phyloP scores from a whole-genome alignment of 352 stramenopile genomes.

The Phytophthora sp. region DNA sequence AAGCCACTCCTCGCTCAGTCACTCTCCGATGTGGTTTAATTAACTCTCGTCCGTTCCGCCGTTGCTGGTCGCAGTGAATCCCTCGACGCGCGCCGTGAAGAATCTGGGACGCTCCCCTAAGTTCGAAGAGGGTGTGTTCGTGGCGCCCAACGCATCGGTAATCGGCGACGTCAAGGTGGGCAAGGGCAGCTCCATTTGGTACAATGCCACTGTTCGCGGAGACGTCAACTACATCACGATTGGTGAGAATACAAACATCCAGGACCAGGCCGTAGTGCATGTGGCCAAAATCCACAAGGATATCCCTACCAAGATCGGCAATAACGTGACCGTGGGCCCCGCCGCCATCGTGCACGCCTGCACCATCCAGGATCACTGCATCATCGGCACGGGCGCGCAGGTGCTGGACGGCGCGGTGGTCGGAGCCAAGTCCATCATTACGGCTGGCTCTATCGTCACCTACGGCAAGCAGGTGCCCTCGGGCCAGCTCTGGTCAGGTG shows the following conservation, averaged over 20 bases:
- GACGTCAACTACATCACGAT: conserved; percentile 95
- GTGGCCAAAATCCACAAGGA: conserved; percentile 94
- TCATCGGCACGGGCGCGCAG: conserved; percentile 92
- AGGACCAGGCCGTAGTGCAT: conserved; percentile 93
- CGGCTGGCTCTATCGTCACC: conserved; percentile 90
- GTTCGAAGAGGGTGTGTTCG: conserved; percentile 73
- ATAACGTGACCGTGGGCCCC: conserved; percentile 90
- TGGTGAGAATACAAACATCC: conserved; percentile 93
- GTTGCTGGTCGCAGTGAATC: conserved; percentile 64
- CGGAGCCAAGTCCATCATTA: conserved; percentile 89
- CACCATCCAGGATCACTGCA: conserved; percentile 92
- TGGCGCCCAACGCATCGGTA: conserved; percentile 92
- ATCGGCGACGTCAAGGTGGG: conserved; percentile 94
- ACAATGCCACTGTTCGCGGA: conserved; percentile 90
- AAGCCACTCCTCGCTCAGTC: too few species aligned
- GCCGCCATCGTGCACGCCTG: conserved; percentile 91
- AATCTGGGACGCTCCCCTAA: conserved; percentile 70
- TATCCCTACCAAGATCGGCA: conserved; percentile 91
- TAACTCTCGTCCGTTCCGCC: not conserved
- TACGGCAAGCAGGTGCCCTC: conserved; percentile 87
- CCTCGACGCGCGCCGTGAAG: conserved; percentile 78
- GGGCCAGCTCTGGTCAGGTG: conserved; percentile 89
- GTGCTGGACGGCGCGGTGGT: conserved; percentile 92
- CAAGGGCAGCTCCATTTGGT: conserved; percentile 92
- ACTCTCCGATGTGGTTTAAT: not conserved